Conservation (phyloP, 1,284 basidiomycete genomes). For the Fomitiporia mediterranea region DNA sequence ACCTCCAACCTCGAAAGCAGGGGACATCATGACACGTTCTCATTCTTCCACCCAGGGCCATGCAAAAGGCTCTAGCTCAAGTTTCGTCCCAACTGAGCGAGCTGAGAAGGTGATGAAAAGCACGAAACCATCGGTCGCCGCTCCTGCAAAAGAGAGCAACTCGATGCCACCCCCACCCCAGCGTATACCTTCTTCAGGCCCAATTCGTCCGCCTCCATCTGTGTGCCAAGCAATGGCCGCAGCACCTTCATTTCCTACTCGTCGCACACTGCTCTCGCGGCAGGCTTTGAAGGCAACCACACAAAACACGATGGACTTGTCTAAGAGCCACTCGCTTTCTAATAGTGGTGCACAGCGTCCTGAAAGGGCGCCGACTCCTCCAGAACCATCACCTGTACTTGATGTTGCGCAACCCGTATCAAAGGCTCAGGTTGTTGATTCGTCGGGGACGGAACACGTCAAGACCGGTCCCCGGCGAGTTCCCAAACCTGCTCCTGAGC, state of each 20-base stretch:
- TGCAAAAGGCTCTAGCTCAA: not conserved
- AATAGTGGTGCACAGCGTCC: constrained; percentile 10
- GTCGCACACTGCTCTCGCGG: constrained; percentile 3
- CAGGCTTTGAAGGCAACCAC: too few relatives aligned
- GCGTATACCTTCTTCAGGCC: constrained; percentile 10
- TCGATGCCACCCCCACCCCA: constrained; percentile 4
- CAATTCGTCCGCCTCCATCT: constrained; percentile 12
- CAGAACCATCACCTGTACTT: not conserved
- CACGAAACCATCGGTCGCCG: not conserved
- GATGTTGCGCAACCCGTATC: not conserved
- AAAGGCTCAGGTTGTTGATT: not conserved
- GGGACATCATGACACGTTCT: not conserved
- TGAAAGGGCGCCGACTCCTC: not conserved
- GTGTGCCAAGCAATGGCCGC: constrained; percentile 15
- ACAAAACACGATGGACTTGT: too few relatives aligned
- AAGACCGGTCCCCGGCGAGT: not conserved
- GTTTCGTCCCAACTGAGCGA: not conserved
- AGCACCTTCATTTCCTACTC: not conserved
- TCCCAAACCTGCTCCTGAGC: not conserved
- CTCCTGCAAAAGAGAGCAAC: not conserved
- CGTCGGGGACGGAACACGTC: not conserved
- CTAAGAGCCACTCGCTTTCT: not conserved
- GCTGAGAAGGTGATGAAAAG: not conserved
- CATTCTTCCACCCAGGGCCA: too few relatives aligned
- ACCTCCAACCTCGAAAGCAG: constrained; percentile 21